These are phyloP conservation scores for Lactarius deliciosus DNA, from an alignment of 768 basidiomycete species.

Conservation along the genomic window DNA sequence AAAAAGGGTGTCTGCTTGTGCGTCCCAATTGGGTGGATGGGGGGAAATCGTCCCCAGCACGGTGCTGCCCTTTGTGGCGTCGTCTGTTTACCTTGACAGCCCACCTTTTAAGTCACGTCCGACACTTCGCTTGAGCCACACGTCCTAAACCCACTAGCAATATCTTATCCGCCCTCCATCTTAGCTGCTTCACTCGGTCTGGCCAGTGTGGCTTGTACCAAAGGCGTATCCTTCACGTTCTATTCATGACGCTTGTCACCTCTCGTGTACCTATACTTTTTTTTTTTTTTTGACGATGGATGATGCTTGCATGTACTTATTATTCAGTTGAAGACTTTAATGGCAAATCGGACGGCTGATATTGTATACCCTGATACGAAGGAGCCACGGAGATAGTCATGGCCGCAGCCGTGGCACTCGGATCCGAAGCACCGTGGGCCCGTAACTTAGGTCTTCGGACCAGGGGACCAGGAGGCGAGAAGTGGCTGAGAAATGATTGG, in stretches of 20 bases:
- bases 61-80: not conserved
- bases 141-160: not conserved
- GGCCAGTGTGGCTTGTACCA: slow-evolving; percentile 12
- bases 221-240: not conserved
- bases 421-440: not conserved
- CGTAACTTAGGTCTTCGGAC: slow-evolving; percentile 4
- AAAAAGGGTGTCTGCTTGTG: not conserved
- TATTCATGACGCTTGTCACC: slow-evolving; percentile 2
- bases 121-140: not conserved
- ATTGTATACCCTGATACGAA: slow-evolving; percentile 8
- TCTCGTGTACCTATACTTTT: slow-evolving; percentile 7
- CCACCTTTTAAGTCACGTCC: not conserved
- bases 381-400: slow-evolving; percentile 9
- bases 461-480: not conserved
- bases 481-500: not conserved
- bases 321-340: slow-evolving; percentile 11
- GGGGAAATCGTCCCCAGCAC: not conserved
- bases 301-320: slow-evolving; percentile 18
- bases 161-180: slow-evolving; percentile 1
- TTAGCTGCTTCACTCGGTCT: slow-evolving; percentile 1
- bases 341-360: slow-evolving; percentile 6
- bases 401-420: not conserved
- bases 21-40: not conserved
- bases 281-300: not conserved
- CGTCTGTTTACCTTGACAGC: not conserved